phyloP scores from a whole-genome alignment of 1,284 basidiomycete genomes.

The Puccinia coronata region DNA sequence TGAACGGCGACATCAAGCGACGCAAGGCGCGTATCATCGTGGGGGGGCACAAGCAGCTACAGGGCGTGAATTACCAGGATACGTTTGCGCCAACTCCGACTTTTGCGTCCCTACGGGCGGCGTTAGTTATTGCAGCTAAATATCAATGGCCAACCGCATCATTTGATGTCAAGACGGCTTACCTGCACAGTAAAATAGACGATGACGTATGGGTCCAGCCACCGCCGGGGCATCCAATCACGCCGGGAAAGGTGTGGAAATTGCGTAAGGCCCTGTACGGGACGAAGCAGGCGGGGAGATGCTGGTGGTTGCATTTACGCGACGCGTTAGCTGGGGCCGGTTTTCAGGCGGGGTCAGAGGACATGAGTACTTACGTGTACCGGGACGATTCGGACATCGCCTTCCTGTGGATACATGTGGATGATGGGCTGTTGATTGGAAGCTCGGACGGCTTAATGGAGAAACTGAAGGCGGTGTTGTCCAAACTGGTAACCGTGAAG shows the following conservation, averaged over 20 bases:
- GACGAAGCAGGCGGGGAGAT: not conserved
- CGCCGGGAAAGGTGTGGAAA: not conserved
- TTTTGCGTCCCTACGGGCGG: not conserved
- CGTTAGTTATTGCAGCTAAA: not conserved
- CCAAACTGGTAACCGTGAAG: no score
- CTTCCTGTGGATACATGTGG: not conserved
- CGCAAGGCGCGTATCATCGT: not conserved
- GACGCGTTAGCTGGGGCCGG: not conserved
- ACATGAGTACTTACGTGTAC: not conserved
- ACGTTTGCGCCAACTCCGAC: not conserved
- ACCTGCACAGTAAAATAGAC: not conserved
- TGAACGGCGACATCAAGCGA: no score
- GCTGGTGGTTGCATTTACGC: not conserved
- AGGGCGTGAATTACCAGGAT: not conserved
- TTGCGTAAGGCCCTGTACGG: no score
- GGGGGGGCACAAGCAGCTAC: not conserved
- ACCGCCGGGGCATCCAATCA: not conserved
- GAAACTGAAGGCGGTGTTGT: not conserved
- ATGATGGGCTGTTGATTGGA: not conserved
- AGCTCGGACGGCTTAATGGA: not conserved
- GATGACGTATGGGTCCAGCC: constrained; percentile 2
- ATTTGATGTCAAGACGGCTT: not conserved
- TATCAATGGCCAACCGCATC: not conserved
- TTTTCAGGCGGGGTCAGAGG: not conserved
- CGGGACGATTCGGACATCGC: no score